phyloP scores from a whole-genome alignment of 768 basidiomycete genomes.

The Paxillus ammoniavirescens region DNA sequence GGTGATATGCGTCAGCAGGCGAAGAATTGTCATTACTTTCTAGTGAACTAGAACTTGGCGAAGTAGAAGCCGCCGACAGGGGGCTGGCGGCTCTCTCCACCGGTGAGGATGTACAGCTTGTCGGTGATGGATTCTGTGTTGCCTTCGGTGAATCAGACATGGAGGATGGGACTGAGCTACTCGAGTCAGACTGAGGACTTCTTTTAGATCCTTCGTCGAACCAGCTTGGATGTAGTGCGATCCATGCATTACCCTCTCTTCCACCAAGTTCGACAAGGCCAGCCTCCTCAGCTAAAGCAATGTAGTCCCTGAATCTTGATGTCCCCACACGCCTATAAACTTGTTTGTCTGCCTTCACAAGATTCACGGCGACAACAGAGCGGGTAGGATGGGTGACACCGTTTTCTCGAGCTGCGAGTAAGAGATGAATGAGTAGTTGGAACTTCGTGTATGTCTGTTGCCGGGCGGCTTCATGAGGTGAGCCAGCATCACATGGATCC shows the following conservation, averaged over 20 bases:
- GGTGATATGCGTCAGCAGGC: not conserved
- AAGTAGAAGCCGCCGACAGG: not conserved
- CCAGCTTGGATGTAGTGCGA: conserved; percentile 28
- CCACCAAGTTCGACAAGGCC: conserved; percentile 28
- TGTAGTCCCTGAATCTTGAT: conserved; percentile 26
- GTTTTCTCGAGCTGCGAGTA: conserved; percentile 23
- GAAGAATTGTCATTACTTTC: not conserved
- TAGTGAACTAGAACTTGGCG: not conserved
- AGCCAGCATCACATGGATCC: not conserved
- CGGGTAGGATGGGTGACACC: conserved; percentile 37
- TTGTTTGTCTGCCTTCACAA: conserved; percentile 28
- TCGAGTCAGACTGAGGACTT: not conserved
- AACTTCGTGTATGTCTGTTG: conserved; percentile 28
- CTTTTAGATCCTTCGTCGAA: conserved; percentile 1
- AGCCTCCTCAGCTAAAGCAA: conserved; percentile 23
- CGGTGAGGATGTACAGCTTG: conserved; percentile 3
- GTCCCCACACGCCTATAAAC: conserved; percentile 27
- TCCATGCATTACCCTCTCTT: conserved; percentile 19
- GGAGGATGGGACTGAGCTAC: conserved; percentile 10
- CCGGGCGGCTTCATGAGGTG: conserved; percentile 7
- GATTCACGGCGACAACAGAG: conserved; percentile 35
- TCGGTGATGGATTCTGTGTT: conserved; percentile 7
- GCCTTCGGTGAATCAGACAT: conserved; percentile 8
- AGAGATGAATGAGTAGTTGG: conserved; percentile 22
- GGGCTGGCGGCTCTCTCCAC: conserved; percentile 3